These are phyloP conservation scores for Calonectria multiphialidica DNA, from an alignment of 2,329 filamentous ascomycete species.

Conservation along the genomic window DNA sequence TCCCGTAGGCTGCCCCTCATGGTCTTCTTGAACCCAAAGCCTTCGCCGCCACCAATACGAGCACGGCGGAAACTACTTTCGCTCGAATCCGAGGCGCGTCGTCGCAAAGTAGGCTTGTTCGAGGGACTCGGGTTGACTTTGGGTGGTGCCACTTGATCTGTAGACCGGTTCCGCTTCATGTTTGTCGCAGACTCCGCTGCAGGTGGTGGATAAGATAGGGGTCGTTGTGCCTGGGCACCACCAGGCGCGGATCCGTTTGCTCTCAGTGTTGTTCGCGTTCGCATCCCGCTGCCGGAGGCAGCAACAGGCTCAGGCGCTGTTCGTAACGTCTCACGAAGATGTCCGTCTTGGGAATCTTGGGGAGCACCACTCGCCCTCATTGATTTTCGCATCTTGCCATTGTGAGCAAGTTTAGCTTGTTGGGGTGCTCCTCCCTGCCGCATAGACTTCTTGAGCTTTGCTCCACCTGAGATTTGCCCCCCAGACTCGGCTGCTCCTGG, in stretches of 20 bases:
- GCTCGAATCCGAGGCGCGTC: slow-evolving; percentile 74
- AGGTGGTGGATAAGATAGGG: slow-evolving; percentile 46
- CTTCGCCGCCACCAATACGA: slow-evolving; percentile 59
- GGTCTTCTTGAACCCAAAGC: slow-evolving; percentile 76
- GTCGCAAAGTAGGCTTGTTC: slow-evolving; percentile 55
- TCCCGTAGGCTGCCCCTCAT: slow-evolving; percentile 67
- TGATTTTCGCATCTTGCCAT: slow-evolving; percentile 49
- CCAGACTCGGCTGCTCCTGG: slow-evolving; percentile 28
- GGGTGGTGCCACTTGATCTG: slow-evolving; percentile 36
- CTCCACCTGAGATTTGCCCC: slow-evolving; percentile 4
- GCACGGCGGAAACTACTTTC: slow-evolving; percentile 86
- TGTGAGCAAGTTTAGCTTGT: slow-evolving; percentile 25
- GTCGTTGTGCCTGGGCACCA: slow-evolving; percentile 31
- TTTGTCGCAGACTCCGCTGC: slow-evolving; percentile 29
- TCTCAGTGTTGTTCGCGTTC: slow-evolving; percentile 42
- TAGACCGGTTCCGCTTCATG: slow-evolving; percentile 41
- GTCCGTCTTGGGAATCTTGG: slow-evolving; percentile 24
- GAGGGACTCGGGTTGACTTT: slow-evolving; percentile 18
- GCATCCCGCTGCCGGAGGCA: slow-evolving; percentile 31
- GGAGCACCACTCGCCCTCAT: slow-evolving; percentile 42
- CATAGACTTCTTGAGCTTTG: slow-evolving; percentile 62
- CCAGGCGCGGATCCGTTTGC: slow-evolving; percentile 25
- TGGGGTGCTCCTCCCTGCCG: slow-evolving; percentile 46
- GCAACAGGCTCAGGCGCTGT: slow-evolving; percentile 25
- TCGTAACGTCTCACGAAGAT: slow-evolving; percentile 39